Conservation (phyloP, 2,329 filamentous ascomycete genomes). For the Scolecobasidium constrictum region DNA sequence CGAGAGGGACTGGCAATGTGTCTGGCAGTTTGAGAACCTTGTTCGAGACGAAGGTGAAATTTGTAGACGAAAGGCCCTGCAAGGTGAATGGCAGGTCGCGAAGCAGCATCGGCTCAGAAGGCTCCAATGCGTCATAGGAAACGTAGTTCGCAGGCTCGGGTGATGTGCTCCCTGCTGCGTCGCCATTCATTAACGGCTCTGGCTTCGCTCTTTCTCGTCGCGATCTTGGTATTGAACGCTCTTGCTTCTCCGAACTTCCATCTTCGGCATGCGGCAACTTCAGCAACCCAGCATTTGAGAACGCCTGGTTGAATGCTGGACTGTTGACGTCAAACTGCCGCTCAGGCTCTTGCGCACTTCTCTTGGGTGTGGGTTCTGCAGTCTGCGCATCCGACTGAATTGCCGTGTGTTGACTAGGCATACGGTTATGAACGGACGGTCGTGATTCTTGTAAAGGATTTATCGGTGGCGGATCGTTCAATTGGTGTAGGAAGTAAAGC, state of each 20-base stretch:
- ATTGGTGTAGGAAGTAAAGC: slow-evolving; percentile 70
- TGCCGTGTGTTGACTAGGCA: neutral
- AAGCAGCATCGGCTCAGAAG: slow-evolving; percentile 36
- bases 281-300: slow-evolving; percentile 33
- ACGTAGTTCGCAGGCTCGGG: neutral
- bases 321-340: slow-evolving; percentile 14
- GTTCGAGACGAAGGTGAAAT: slow-evolving; percentile 62
- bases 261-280: slow-evolving; percentile 20
- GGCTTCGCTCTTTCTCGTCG: slow-evolving; percentile 6
- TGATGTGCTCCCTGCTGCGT: slow-evolving; percentile 7
- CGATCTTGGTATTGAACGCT: slow-evolving; percentile 1
- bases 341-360: slow-evolving; percentile 1
- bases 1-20: slow-evolving; percentile 69
- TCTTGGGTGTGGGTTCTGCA: slow-evolving; percentile 5
- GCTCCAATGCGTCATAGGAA: slow-evolving; percentile 14
- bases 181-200: slow-evolving; percentile 4
- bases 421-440: slow-evolving; percentile 2
- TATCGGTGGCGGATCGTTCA: slow-evolving; percentile 26
- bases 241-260: neutral
- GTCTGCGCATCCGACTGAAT: slow-evolving; percentile 3
- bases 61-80: slow-evolving; percentile 81
- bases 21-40: slow-evolving; percentile 64
- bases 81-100: slow-evolving; percentile 81
- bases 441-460: slow-evolving; percentile 22
- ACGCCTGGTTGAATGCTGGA: slow-evolving; percentile 35